Base-by-base conservation (phyloP, 192 early-diverging fungal genomes). In the Backusella parvicylindrica region DNA sequence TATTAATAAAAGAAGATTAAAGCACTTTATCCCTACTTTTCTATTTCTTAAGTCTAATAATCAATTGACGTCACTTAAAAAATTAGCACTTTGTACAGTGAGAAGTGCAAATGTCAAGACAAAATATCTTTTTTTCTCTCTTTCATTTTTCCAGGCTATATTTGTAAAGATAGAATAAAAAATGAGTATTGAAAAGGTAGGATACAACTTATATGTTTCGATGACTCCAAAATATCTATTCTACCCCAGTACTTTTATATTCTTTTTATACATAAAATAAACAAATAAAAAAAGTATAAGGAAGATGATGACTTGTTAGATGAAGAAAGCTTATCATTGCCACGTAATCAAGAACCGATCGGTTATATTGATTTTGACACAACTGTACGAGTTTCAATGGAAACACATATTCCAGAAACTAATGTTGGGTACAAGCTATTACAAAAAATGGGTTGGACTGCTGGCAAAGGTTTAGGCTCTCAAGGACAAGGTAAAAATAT, bases 381-480 rank as follows among this genome's bases (percentile, higher is more conserved):
- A 6, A 28, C 77, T 11, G 76, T 78, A 9, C 82, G 80, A 30
- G 82, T 85, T 6, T 82, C 81, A 21, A 91, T 92, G 91, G 84
- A 87, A 40, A 79, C 70, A 7, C 91, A 86, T 37, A 84, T 92
- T 6, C 87, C 91, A 35, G 80, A 70, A 18, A 71, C 73, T 36
- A 94, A 94, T 74, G 71, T 86, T 6, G 93, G 93, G 5, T 94
- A 88, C 75, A 64, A 82, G 38, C 77, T 94, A n/a, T 72, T 93
- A 23, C 76, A 86, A 56, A 90, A 91, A 73, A 90, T 94, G 88
- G 92, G 92, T 0, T 94, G 92, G 92, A 81, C 75, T 67, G 81
- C 76, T 21, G 91, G 91, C 7, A 81, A 74, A 41, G 91, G 92
- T 32, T 75, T 94, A 2, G 92, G 92, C 30, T 68, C 65, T 18